A percentile compares a stretch with the other conserved stretches of the same genome.
Evolutionary conservation across 1,284 basidiomycete species (phyloP).

Genomic region (Sparassis latifolia): DNA sequence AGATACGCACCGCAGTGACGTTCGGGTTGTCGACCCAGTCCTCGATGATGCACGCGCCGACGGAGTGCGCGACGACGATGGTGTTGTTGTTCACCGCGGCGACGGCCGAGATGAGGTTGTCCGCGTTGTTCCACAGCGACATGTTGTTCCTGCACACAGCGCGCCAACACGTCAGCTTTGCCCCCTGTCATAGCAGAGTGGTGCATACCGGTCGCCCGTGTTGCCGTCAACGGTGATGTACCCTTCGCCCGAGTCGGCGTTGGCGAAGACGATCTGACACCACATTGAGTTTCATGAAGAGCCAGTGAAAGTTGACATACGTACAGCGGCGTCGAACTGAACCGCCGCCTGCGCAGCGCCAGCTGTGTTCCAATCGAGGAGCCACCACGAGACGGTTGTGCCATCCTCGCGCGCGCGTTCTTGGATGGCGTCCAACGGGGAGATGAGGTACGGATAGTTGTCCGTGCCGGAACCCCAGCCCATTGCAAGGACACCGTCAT

Average conservation of each 20-base stretch:
- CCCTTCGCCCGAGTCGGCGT: conserved; percentile 68
- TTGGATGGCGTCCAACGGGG: conserved; percentile 71
- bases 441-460: conserved; percentile 56
- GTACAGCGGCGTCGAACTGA: conserved; percentile 30
- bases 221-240: conserved; percentile 77
- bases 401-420: conserved; percentile 48
- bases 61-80: conserved; percentile 75
- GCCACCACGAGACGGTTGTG: conserved; percentile 50
- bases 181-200: background rate
- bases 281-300: background rate
- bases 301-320: too few species aligned
- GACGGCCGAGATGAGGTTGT: conserved; percentile 53
- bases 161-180: background rate
- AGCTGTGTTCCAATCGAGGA: conserved; percentile 60
- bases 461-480: conserved; percentile 63
- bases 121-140: conserved; percentile 75
- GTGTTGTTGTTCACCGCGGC: conserved; percentile 69
- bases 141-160: conserved; percentile 55
- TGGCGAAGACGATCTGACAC: conserved; percentile 59
- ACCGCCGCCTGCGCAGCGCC: conserved; percentile 45
- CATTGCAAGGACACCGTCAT: conserved; percentile 72
- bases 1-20: conserved; percentile 50
- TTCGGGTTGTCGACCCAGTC: conserved; percentile 76
- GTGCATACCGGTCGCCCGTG: conserved; percentile 53
- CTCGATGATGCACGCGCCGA: conserved; percentile 70